These are phyloP conservation scores for Bimuria novae-zelandiae DNA, from an alignment of 2,329 filamentous ascomycete species.

Conservation along the genomic window DNA sequence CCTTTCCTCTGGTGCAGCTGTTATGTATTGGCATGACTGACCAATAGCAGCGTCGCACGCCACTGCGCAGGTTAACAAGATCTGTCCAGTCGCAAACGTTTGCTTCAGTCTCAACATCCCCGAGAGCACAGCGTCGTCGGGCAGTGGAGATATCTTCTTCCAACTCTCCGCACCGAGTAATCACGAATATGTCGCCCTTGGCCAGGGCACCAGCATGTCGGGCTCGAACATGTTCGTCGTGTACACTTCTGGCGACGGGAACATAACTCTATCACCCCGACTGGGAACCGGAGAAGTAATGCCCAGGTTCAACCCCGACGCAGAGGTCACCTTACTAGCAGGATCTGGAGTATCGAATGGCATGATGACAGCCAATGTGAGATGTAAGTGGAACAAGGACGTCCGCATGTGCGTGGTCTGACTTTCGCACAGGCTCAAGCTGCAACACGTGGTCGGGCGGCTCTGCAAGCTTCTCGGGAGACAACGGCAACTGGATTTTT, in stretches of 20 bases:
- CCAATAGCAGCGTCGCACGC: conserved; percentile 26
- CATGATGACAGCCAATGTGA: conserved; percentile 61
- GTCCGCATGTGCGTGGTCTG: conserved; percentile 7
- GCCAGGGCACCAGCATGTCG: conserved; percentile 59
- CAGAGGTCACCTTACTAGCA: conserved; percentile 55
- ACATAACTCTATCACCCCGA: conserved; percentile 61
- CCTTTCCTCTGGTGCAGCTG: neutral
- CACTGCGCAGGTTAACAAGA: conserved; percentile 38
- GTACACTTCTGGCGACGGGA: conserved; percentile 57
- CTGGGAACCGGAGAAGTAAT: conserved; percentile 49
- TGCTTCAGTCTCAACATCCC: conserved; percentile 62
- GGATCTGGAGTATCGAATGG: conserved; percentile 59
- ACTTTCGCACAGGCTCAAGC: conserved; percentile 49
- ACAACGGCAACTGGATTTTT: conserved; percentile 57
- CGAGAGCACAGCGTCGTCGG: conserved; percentile 54
- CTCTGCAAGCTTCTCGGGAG: conserved; percentile 54
- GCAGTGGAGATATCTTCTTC: conserved; percentile 61
- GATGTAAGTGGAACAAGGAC: conserved; percentile 45
- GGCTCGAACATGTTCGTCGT: conserved; percentile 64
- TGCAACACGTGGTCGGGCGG: conserved; percentile 60
- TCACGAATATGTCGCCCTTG: conserved; percentile 61
- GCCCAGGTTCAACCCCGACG: conserved; percentile 50
- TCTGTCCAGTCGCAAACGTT: conserved; percentile 37
- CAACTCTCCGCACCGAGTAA: conserved; percentile 59
- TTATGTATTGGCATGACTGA: conserved; percentile 18